Evolutionary conservation across 441 rosid species (phyloP), one percentile per base, ranked within the genome.

Genomic region (Kokia cookei): DNA sequence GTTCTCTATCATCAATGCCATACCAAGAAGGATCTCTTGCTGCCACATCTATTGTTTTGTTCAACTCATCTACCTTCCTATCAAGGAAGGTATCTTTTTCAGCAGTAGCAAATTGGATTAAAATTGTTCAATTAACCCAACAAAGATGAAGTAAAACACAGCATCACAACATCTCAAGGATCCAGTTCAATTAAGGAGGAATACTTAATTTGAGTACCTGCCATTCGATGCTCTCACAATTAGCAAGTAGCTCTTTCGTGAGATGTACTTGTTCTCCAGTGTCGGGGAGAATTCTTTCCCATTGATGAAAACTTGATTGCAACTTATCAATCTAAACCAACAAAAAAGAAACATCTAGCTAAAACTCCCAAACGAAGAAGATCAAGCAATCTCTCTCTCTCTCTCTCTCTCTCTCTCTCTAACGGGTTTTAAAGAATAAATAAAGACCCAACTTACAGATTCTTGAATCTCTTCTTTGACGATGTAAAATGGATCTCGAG

Each of bases 41-140:
- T 50, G 99, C 99, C 37, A 96, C 96, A 14, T 84, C 45, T 74
- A 93, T 86, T 53, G 98, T 84, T 78, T 94, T 96, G 80, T 91
- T 98, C 86, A 93, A 85, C 84, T 93, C 97, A 85, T 90, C 98
- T 83, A 96, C 95, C 99, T 93, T 91, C 91, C 91, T 86, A 89
- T 88, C 86, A 91, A 74, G 81, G 88, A 82, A 74, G 75, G 72
- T 84, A 73, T 62, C 78, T 76, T 22, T 75, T 81, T 43, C 89
- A 90, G 88, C 72, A 84, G 11, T 77, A 66, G 89, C 77, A 78
- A 59, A 81, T 24, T 19, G 55, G 51, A 75, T 74, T 69, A 68
- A 55, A 77, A 37, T 57, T 59, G 77, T 37, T 40, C 64, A 50
- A 81, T 71, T 47, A 4, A 32, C 64, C 7, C 27, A 22, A 22